Evolutionary conservation across 1,284 basidiomycete species (phyloP).

Genomic region (Leccinum fuscescens): DNA sequence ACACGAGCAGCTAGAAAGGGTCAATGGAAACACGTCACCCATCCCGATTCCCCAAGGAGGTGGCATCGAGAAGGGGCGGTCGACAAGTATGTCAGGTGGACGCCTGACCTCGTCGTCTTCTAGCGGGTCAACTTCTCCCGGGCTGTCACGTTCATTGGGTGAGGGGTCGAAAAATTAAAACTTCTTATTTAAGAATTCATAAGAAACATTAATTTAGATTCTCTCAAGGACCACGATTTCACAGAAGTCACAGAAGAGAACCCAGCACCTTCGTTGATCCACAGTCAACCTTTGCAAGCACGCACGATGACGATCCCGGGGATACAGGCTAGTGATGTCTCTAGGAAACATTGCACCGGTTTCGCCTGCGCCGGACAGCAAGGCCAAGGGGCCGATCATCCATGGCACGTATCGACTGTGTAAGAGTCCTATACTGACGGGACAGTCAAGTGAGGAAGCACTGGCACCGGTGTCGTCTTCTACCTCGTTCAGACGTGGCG

Average conservation of each 20-base stretch:
- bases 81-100: slow-evolving; percentile 29
- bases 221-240: slow-evolving; percentile 33
- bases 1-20: slow-evolving; percentile 38
- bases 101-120: slow-evolving; percentile 21
- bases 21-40: slow-evolving; percentile 24
- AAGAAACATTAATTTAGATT: too few relatives aligned
- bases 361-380: slow-evolving; percentile 34
- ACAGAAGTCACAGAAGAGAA: slow-evolving; percentile 26
- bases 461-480: slow-evolving; percentile 26
- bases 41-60: slow-evolving; percentile 34
- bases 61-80: slow-evolving; percentile 27
- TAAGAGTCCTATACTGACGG: slow-evolving; percentile 48
- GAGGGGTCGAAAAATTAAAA: too few relatives aligned
- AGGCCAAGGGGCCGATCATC: slow-evolving; percentile 51
- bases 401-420: slow-evolving; percentile 69
- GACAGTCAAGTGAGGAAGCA: slow-evolving; percentile 25
- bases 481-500: slow-evolving; percentile 15
- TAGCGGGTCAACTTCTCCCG: slow-evolving; percentile 28
- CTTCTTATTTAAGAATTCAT: too few relatives aligned
- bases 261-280: slow-evolving; percentile 47
- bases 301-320: slow-evolving; percentile 79
- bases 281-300: slow-evolving; percentile 66
- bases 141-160: slow-evolving; percentile 33
- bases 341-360: slow-evolving; percentile 67
- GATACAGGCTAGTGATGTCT: slow-evolving; percentile 77